Evolutionary conservation across 345 rosid genomes (phyloP).

Genomic region (Melaleuca quinquenervia): DNA sequence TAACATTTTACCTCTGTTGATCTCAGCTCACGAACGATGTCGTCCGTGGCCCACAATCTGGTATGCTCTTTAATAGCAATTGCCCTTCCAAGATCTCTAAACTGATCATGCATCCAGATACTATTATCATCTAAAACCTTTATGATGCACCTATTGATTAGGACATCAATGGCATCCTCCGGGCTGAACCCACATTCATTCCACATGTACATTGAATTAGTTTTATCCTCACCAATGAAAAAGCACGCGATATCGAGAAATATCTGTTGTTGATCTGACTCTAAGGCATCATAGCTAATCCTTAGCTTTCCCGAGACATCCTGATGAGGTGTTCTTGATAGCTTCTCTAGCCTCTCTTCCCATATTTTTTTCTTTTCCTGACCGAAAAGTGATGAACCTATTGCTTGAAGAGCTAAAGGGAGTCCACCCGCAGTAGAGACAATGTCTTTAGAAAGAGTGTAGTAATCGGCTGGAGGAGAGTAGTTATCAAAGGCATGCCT

Average conservation of each 20-base stretch:
- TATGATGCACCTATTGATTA: not conserved
- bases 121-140: fast-evolving
- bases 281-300: not conserved
- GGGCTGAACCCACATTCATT: fast-evolving
- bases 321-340: fast-evolving
- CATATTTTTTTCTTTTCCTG: fast-evolving
- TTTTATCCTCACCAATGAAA: not conserved
- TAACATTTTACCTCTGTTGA: not conserved
- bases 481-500: fast-evolving
- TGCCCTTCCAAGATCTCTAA: not conserved
- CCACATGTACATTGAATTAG: fast-evolving
- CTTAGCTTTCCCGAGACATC: fast-evolving
- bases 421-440: not conserved
- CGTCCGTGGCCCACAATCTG: fast-evolving
- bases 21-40: fast-evolving
- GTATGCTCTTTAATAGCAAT: fast-evolving
- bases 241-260: not conserved
- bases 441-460: not conserved
- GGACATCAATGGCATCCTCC: fast-evolving
- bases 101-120: not conserved
- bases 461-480: fast-evolving
- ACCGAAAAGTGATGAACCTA: not conserved
- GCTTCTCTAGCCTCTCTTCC: not conserved
- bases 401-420: not conserved
- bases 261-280: fast-evolving